Evolutionary conservation across 1,284 basidiomycete genomes (phyloP), one percentile per base, ranked within the genome.

Genomic region (Inonotus obliquus): DNA sequence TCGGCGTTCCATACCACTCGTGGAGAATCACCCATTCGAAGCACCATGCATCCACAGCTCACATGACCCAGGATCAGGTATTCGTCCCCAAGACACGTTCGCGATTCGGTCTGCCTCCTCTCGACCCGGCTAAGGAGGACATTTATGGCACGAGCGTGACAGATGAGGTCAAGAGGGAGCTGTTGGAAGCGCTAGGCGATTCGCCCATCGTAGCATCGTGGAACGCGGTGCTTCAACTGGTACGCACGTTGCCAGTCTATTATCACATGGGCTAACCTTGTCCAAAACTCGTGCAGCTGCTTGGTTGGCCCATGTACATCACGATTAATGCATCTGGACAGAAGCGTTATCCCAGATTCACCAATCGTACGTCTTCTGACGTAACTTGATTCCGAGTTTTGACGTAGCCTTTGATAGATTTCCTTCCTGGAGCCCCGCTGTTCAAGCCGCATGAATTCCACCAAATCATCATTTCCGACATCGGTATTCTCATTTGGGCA

Each of bases 21-120:
- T 99, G 97, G 97, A 85, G 95, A 66, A 96, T 99, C 74, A 92
- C 91, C 3, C 96, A 99, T 75, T 94, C 86, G 39, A 95, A 95
- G 74, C 96, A 99, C 76, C 96, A 99, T 76, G 97, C 97, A 38
- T 89, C 91, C 7, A 98, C 96, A 14, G 92, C 85, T 39, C 96
- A 98, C 77, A 84, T 98, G 81, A 94, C 91, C 56, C 89, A 96
- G 67, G 96, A 99, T 71, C 95, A 99, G 74, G 97, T 98, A 65
- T 98, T 94, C 69, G 94, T 99, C 4, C 97, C 97, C 60, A 80
- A 85, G 66, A 97, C 96, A 32, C 90, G 95, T 45, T 86, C 87
- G 13, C 80, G 94, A 63, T 72, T 83, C 23, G 82, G 85, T 27
- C 75, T 93, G 37, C 85, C 86, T 41, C 69, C 82, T 29, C 77